phyloP scores from a whole-genome alignment of 352 stramenopile species.

The Pythium phragmiticola region DNA sequence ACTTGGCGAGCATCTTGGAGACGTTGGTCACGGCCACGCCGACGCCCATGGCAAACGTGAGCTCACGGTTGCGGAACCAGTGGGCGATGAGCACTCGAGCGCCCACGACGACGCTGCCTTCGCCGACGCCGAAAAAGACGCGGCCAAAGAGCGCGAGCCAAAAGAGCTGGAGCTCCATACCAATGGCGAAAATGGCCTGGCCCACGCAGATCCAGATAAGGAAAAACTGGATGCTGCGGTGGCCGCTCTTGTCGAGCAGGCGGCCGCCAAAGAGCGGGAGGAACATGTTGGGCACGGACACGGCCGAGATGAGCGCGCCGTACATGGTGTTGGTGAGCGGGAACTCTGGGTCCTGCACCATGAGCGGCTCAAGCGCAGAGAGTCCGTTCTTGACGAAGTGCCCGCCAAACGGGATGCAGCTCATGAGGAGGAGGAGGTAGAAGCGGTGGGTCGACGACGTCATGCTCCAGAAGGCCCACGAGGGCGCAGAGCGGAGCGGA shows the following conservation, averaged over 20 bases:
- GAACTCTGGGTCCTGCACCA: conserved; percentile 74
- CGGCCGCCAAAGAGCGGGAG: conserved; percentile 74
- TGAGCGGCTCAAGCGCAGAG: conserved; percentile 77
- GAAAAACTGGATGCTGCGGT: conserved; percentile 77
- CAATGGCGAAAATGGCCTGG: conserved; percentile 75
- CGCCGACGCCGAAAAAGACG: conserved; percentile 81
- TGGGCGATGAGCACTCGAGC: conserved; percentile 80
- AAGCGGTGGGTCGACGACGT: conserved; percentile 71
- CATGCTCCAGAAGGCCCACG: conserved; percentile 73
- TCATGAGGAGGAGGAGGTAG: conserved; percentile 83
- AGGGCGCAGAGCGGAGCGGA: conserved; percentile 37
- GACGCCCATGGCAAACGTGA: conserved; percentile 89
- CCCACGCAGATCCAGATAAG: conserved; percentile 80
- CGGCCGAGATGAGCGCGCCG: conserved; percentile 71
- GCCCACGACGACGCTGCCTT: conserved; percentile 78
- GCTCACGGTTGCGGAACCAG: conserved; percentile 78
- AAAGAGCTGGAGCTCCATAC: conserved; percentile 70
- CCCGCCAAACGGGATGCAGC: conserved; percentile 78
- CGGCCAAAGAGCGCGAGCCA: conserved; percentile 80
- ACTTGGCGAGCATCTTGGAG: conserved; percentile 91
- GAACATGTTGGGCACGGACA: conserved; percentile 85
- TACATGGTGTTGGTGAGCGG: conserved; percentile 87
- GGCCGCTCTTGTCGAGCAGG: conserved; percentile 76
- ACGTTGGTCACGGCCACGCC: conserved; percentile 89
- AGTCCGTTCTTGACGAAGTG: conserved; percentile 90